Base-by-base conservation (phyloP, 73 alveolate species). In the Paramecium pentaurelia region DNA sequence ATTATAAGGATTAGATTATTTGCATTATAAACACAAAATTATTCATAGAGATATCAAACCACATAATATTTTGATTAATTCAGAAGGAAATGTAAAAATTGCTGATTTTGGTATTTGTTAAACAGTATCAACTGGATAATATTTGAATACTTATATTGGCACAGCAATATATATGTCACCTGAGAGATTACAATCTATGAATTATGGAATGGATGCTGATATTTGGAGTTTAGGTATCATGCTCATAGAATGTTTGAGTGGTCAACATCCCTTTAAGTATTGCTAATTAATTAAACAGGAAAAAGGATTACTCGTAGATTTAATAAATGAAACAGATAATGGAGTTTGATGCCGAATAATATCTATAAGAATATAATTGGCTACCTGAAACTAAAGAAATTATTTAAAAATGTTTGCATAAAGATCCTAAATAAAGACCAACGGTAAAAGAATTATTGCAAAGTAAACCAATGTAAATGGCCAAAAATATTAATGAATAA, bases 91-190 rank as follows among this genome's bases (percentile, higher is more conserved):
- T 16, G 98, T 94, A 8, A 97, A 96, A 89, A 96, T 97, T 44
- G 99, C 98, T 1, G 99, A 97, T 93, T 97, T 97, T 91, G 99
- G 99, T 12, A 96, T 97, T 30, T 92, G 98, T 86, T 95, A 98
- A 12, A 77, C 95, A 58, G 92, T 95, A 37, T 86, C 85, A 25
- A 86, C 89, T 70, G 95, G 97, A 8, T 77, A 87, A 20, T 95
- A 88, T 73, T 92, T 85, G 49, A 54, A 71, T 60, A 89, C 99
- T 34, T 98, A 98, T 98, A 97, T 97, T 45, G 99, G 99, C 32
- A 98, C 99, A 37, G 95, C 96, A 59, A 80, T 93, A 38, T 97
- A 96, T 92, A 98, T 98, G 99, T 96, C 99, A 14, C 99, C 99
- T 12, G 99, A 98, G 86, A 97, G 99, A 98, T 88, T 98, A 37